Evolutionary conservation across 805 yeast species (phyloP), one percentile per base, ranked within the genome.

Genomic region (Kregervanrija delftensis): DNA sequence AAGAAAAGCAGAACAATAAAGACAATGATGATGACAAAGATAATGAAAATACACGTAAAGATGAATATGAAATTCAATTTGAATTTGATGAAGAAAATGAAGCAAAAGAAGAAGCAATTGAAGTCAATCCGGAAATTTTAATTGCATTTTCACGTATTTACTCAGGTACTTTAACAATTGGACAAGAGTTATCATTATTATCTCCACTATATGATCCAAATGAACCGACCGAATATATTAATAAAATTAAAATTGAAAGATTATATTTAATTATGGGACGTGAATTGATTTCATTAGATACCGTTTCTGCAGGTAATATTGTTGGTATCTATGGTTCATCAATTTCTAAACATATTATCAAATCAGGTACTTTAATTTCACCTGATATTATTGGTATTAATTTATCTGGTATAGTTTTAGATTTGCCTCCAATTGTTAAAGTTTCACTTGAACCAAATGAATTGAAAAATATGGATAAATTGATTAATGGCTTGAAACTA

Each of bases 401-500:
- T 53, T 67, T 83, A 41, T 96, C 96, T 0, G 84, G 87, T 51
- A 70, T 88, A 14, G 83, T 80, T 44, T 65, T 80, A 43, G 76
- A 83, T 12, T 77, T 85, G n/a, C 86, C 88, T 31, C 99, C 99
- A 1, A 91, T 93, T 59, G 87, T 93, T 53, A 79, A 89, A 52
- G 96, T 93, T 31, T 97, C 99, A 0, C 69, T 93, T n/a, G 99
- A 93, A 60, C 96, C 99, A 1, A 83, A 77, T 4, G 85, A 88
- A 54, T 96, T 96, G 9, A 73, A 83, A 40, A 81, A 88, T 53
- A 76, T 89, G 73, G 81, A 76, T 39, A 77, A 76, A 54, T 69
- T 93, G 37, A 95, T 81, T 41, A 71, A 72, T 30, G 99, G 99
- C 0, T 69, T 93, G 47, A 80, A 79, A 51, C 66, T 87, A 46